Base-by-base conservation (phyloP, 306 rosid genomes). In the Cucurbita maxima region DNA sequence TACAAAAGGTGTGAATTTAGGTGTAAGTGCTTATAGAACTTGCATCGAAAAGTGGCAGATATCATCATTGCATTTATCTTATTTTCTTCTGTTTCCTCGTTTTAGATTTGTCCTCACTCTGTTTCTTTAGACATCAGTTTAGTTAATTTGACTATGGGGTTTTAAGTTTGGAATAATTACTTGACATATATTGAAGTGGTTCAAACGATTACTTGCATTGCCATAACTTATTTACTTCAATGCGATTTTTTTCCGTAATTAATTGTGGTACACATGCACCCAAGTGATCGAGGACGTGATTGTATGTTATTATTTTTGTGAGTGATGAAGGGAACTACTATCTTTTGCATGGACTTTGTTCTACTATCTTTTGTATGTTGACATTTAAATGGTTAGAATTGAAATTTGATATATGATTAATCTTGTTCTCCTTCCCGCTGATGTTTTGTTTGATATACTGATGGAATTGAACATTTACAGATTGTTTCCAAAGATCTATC, bases 401-500 rank as follows among this genome's bases (percentile, higher is more conserved):
- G 43, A 22, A 44, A 68, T 45, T 7, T 22, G 73, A 67, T 45
- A 67, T 44, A 12, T 22, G 20, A 25, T 47, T 10, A 68, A 22
- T 7, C 9, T 69, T 50, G 40, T 13, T 51, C 44, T 69, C 40
- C 30, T 70, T 70, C 41, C n/a, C 34, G 47, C 15, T 51, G 25
- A 58, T 45, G 57, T 59, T 16, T 60, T 36, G 14, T 14, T 61
- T 5, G 67, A 34, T 60, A 30, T 34, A 60, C 45, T 59, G 66
- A 45, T 69, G 25, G 44, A 70, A 36, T 40, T 4, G 10, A 74
- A 85, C 47, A 60, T 76, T 75, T 89, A 84, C 89, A 94, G 99
- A 94, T 94, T 57, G 86, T 94, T 57, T 94, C 99, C 2, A 94
- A 89, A 80, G 95, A 94, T 79, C 72, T 85, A 63, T 94, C 99